phyloP scores from a whole-genome alignment of 2,329 filamentous ascomycete genomes.

The Hirsutella minnesotensis region DNA sequence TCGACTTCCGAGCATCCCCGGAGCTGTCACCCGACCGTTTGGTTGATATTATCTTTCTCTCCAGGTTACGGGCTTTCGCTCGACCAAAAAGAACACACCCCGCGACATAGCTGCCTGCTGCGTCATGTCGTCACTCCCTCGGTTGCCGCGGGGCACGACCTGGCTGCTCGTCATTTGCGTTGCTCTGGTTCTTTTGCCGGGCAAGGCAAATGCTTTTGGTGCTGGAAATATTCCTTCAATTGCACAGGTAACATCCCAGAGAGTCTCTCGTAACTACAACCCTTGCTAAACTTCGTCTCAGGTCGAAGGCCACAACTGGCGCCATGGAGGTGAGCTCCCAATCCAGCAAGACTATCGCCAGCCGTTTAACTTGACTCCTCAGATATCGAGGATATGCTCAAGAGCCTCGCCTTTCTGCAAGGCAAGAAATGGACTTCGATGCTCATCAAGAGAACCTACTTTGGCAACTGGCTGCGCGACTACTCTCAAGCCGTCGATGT shows the following conservation, averaged over 20 bases:
- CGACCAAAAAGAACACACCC: too few relatives aligned
- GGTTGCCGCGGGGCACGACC: slow-evolving; percentile 29
- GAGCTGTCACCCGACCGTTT: too few relatives aligned
- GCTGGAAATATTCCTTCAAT: slow-evolving; percentile 63
- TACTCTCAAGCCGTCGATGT: slow-evolving; percentile 79
- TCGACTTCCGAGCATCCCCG: too few relatives aligned
- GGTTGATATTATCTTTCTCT: too few relatives aligned
- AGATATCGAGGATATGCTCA: slow-evolving; percentile 75
- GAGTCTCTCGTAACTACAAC: too few relatives aligned
- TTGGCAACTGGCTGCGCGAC: slow-evolving; percentile 79
- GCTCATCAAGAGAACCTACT: slow-evolving; percentile 68
- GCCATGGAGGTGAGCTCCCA: slow-evolving; percentile 44
- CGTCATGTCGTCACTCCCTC: slow-evolving; percentile 34
- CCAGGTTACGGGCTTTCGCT: too few relatives aligned
- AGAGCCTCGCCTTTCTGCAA: slow-evolving; percentile 62
- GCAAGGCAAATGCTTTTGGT: slow-evolving; percentile 49
- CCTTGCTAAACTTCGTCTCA: slow-evolving; percentile 18
- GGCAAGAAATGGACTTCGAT: slow-evolving; percentile 79
- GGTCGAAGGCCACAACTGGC: slow-evolving; percentile 58
- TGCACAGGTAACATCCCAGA: slow-evolving; percentile 25
- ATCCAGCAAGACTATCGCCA: not conserved
- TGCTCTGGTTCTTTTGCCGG: slow-evolving; percentile 44
- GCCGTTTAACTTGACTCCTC: not conserved
- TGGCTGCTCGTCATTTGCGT: slow-evolving; percentile 41
- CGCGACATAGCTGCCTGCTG: slow-evolving; percentile 14